Base-by-base conservation (phyloP, 176 grass and related monocot species). In the Luzula sylvatica region DNA sequence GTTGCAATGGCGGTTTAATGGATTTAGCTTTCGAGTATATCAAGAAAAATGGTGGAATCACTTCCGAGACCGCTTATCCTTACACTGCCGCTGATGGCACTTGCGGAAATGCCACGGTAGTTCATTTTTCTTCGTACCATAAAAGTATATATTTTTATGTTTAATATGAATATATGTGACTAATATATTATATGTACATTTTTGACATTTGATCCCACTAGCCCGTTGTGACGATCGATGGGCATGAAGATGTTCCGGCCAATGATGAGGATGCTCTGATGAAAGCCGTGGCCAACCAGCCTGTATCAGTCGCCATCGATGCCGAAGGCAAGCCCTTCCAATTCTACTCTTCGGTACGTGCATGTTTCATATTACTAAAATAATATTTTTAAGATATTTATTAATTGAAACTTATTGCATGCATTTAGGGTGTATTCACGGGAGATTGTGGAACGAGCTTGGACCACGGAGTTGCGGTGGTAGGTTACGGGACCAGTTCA, bases 1-100 rank as follows among this genome's bases (percentile, higher is more conserved):
- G 88, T 9, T 87, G 88, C 66, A n/a, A 87, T 21, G 88, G 88
- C 8, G 88, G 88, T 3, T 59, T 81, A 15, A 83, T 87, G 82
- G 82, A 87, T 13, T 62, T 71, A 14, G 88, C 88, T 7, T 94
- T 83, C 30, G 46, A 94, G 32, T 94, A 52, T 63, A 94, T 94
- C 59, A 21, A 62, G 13, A 64, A 17, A 1, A 87, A 83, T 15
- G 88, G 82, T 14, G 87, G 87, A 1, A 77, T 94, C 23, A 87
- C 79, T 1, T 80, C 79, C 1, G 88, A 87, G 56, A 17, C 46
- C 17, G 51, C 54, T 21, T 94, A 94, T 22, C 88, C 83, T 0
- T 94, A 94, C 4, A 21, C 40, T 19, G 82, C 55, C 4, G 8
- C 65, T 27, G 61, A 94, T 58, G 15, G 3, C 20, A 28, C 56